Evolutionary conservation across 2,329 filamentous ascomycete species (phyloP).

Genomic region (Penicillium freii): DNA sequence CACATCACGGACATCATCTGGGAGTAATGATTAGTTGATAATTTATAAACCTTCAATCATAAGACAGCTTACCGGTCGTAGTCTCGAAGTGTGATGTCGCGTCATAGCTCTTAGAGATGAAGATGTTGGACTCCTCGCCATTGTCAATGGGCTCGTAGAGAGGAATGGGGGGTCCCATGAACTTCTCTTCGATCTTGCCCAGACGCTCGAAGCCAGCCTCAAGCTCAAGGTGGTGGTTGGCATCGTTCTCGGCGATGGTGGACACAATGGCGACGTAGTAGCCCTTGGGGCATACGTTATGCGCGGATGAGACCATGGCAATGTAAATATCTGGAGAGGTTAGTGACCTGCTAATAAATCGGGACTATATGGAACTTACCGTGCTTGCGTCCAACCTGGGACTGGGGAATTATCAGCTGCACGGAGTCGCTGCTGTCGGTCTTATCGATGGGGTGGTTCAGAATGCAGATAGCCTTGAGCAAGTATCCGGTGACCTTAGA

Average conservation of each 20-base stretch:
- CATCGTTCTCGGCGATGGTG: conserved; percentile 86
- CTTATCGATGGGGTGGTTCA: conserved; percentile 90
- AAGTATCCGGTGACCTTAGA: conserved; percentile 84
- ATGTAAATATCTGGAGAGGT: conserved; percentile 79
- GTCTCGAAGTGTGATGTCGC: conserved; percentile 98
- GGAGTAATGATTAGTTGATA: conserved; percentile 5
- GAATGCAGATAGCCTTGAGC: conserved; percentile 93
- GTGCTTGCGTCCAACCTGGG: conserved; percentile 93
- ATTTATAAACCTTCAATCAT: neutral
- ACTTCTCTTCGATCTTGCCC: conserved; percentile 92
- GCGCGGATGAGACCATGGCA: conserved; percentile 88
- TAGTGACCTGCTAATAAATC: conserved; percentile 9
- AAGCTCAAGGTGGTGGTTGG: conserved; percentile 95
- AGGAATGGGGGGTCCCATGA: conserved; percentile 89
- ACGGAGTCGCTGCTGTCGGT: conserved; percentile 85
- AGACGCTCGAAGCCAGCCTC: conserved; percentile 88
- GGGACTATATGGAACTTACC: conserved; percentile 55
- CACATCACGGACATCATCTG: conserved; percentile 91
- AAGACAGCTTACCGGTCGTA: conserved; percentile 56
- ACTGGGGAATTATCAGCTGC: conserved; percentile 97
- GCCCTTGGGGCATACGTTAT: conserved; percentile 98
- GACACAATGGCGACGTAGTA: conserved; percentile 99
- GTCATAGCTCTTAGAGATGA: conserved; percentile 98
- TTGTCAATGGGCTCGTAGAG: conserved; percentile 86
- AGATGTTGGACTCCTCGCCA: conserved; percentile 85